Base-by-base conservation (phyloP, 2,329 filamentous ascomycete species). In the Coleophoma eucalyptorum region DNA sequence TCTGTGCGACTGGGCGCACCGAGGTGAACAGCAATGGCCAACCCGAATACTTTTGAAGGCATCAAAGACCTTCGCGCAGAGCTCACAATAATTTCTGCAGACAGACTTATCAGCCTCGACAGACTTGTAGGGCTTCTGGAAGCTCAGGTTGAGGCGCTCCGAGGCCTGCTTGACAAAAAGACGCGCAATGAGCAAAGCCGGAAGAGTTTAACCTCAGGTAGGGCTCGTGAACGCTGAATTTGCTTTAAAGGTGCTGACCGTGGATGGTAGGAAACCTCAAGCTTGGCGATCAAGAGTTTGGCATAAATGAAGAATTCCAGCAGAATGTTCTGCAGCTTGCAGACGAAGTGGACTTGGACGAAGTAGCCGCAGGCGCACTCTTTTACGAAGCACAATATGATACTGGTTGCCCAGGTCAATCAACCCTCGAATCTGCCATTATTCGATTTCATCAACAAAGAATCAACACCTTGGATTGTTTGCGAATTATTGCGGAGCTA, bases 281-380 rank as follows among this genome's bases (percentile, higher is more conserved):
- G 33, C 72, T 96, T 52, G 80, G 81, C 59, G 86, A 84, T 55
- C 79, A 82, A 33, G 83, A 92, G 62, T 97, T 90, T 68, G 74
- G 79, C 19, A 76, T 99, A 72, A 97, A 96, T 69, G 80, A 89
- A 50, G 85, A 90, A 55, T 97, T 99, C 69, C 84, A 93, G 64
- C 87, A 96, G 68, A 84, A 87, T 59, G 82, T 85, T 20, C 76
- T 96, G 32, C 82, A 90, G 61, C 77, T 99, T 35, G 89, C 93
- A 50, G 92, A 97, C 68, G 89, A 90, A 59, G 77, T 97, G 55
- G 86, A 96, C 62, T 77, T 99, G 48, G 92, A 99, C 70, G 95
- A 99, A 69, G 67, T 96, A 51, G 83, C 94, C 61, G 87, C 93
- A 16, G 89, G 90, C 10, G 79, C 80, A 58, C 80, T 94, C 46